A percentile compares a stretch with the other conserved stretches of the same genome.
These are phyloP conservation scores for Quercus ilex DNA, from an alignment of 306 rosid genomes.

Conservation along the genomic window DNA sequence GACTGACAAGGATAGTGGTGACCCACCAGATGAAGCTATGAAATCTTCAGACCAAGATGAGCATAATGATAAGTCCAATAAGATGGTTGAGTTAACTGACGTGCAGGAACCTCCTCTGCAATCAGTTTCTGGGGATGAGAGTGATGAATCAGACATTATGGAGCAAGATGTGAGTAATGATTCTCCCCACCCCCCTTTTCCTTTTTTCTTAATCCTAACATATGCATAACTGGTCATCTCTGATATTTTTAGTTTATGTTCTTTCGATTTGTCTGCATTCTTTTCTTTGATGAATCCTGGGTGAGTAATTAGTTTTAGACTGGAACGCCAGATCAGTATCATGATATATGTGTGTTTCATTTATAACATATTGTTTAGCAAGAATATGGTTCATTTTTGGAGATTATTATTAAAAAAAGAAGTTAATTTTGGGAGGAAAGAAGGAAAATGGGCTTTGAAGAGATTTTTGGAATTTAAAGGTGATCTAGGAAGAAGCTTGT, in stretches of 20 bases:
- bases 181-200: not conserved
- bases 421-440: too few species aligned
- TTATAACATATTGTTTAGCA: not conserved
- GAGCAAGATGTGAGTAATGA: constrained; percentile 83
- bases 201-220: not conserved
- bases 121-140: constrained; percentile 54
- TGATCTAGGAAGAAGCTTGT: not conserved
- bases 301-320: not conserved
- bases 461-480: not conserved
- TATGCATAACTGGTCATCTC: not conserved
- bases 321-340: not conserved
- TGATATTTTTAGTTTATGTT: not conserved
- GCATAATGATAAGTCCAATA: constrained; percentile 38
- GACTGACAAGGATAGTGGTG: constrained; percentile 30
- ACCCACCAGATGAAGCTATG: constrained; percentile 32
- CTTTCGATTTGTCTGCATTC: not conserved
- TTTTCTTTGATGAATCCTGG: not conserved
- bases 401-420: too few species aligned
- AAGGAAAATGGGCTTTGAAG: not conserved
- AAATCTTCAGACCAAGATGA: constrained; percentile 33
- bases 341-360: not conserved
- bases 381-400: not conserved
- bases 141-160: constrained; percentile 80
- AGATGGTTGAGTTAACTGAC: constrained; percentile 36
- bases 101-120: constrained; percentile 43